Conservation (phyloP, 352 stramenopile species). For the Pythium dissotocum region DNA sequence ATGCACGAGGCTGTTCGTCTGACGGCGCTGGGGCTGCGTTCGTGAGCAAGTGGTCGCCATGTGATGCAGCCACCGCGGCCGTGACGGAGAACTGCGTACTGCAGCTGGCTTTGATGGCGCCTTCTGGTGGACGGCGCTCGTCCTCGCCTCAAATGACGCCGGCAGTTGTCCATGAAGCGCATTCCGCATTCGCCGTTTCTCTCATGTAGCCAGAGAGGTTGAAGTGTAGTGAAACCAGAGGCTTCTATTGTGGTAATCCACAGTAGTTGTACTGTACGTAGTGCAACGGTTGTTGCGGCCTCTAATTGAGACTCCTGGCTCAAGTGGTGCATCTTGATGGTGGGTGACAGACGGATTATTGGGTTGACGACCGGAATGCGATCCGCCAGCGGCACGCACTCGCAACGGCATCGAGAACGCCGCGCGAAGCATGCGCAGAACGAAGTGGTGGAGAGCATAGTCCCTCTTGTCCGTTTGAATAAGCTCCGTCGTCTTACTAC, state of each 20-base stretch:
- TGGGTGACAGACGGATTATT: background rate
- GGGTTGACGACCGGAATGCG: constrained; percentile 4
- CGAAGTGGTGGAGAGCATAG: background rate
- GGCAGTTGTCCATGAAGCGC: background rate
- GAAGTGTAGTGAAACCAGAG: background rate
- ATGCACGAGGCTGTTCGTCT: no score
- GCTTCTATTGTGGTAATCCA: background rate
- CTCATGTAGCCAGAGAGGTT: background rate
- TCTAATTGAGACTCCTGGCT: constrained; percentile 3
- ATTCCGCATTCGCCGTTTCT: background rate
- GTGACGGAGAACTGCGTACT: background rate
- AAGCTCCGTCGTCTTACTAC: background rate
- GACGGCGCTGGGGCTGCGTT: no score
- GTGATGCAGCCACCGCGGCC: background rate
- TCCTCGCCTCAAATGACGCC: background rate
- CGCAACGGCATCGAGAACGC: constrained; percentile 1
- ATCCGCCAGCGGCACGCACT: background rate
- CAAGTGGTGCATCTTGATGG: background rate
- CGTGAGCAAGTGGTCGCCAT: background rate
- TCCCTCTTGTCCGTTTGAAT: background rate
- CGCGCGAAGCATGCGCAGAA: constrained; percentile 1
- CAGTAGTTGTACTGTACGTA: background rate
- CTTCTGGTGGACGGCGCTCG: background rate
- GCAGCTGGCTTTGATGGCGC: background rate
- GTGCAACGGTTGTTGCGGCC: background rate